Conservation (phyloP, 2,329 filamentous ascomycete species). For the Cordyceps militaris region DNA sequence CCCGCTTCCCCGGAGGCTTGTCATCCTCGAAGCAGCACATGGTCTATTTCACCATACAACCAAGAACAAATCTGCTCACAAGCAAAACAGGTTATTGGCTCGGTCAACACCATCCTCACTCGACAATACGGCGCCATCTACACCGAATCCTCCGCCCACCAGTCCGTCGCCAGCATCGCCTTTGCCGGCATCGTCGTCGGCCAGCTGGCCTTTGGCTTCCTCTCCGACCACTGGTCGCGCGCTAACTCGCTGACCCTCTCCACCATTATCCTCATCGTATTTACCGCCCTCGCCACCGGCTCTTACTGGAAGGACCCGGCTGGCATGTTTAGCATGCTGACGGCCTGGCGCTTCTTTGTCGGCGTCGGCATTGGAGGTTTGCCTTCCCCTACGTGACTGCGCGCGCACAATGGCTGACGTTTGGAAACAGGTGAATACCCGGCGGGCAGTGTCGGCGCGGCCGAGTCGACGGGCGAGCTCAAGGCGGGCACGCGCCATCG, state of each 20-base stretch:
- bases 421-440: constrained; percentile 57
- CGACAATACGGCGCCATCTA: constrained; percentile 64
- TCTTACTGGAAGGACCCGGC: constrained; percentile 64
- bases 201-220: constrained; percentile 72
- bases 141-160: constrained; percentile 54
- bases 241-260: constrained; percentile 75
- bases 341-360: constrained; percentile 78
- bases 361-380: constrained; percentile 68
- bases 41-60: too few species aligned
- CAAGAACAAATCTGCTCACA: too few species aligned
- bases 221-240: constrained; percentile 77
- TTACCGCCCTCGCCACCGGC: constrained; percentile 71
- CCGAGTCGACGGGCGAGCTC: constrained; percentile 77
- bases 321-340: constrained; percentile 68
- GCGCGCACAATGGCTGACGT: neutral
- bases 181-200: constrained; percentile 83
- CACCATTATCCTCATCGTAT: constrained; percentile 77
- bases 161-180: constrained; percentile 69
- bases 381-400: constrained; percentile 14
- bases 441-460: constrained; percentile 74
- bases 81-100: constrained; percentile 65
- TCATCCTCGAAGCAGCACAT: neutral
- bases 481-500: constrained; percentile 74
- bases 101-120: constrained; percentile 70
- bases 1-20: neutral